Evolutionary conservation across 2,329 filamentous ascomycete genomes (phyloP), one percentile per base, ranked within the genome.

Genomic region (Apiospora kogelbergensis): DNA sequence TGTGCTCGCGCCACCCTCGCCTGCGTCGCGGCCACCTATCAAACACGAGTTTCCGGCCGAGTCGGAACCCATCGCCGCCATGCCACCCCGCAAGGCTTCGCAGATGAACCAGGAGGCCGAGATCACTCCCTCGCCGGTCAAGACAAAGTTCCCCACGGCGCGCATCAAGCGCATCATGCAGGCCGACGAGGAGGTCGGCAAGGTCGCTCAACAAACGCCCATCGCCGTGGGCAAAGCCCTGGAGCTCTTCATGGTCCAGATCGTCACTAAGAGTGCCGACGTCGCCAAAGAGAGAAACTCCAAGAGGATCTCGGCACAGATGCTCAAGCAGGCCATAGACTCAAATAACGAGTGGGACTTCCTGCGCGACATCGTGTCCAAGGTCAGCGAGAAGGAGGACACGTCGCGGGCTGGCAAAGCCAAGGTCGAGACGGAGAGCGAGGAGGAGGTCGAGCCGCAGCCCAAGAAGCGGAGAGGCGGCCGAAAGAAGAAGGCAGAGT

Each of bases 101-200:
- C 80, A 69, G 74, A 80, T 75, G 72, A 80, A 76, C 48, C 80
- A 74, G 70, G 77, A 81, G 68, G 78, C 80, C 40, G 78, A 80
- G 57, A 81, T 88, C 74, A 89, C 82, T 79, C 88, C 80, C 82
- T 97, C 82, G 80, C 86, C 94, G 57, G 94, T 99, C 75, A 93
- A 90, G 81, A 98, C 95, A 42, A 98, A 98, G 77, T 99, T 99
- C 77, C 96, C 96, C 1, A 97, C 97, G 41, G 96, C 96, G 17
- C 89, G 96, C 71, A 99, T 99, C 84, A 99, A 99, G 86, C 90
- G 96, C 66, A 98, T 99, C 76, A 98, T 99, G 96, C 96, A 99
- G 82, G 95, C 95, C 13, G 96, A 99, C 77, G 96, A 99, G 78
- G 96, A 99, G 79, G 95, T 99, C 0, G 96, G 96, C 71, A 99